These are phyloP conservation scores for Ascosphaera apis DNA, from an alignment of 2,329 filamentous ascomycete genomes.

Conservation along the genomic window DNA sequence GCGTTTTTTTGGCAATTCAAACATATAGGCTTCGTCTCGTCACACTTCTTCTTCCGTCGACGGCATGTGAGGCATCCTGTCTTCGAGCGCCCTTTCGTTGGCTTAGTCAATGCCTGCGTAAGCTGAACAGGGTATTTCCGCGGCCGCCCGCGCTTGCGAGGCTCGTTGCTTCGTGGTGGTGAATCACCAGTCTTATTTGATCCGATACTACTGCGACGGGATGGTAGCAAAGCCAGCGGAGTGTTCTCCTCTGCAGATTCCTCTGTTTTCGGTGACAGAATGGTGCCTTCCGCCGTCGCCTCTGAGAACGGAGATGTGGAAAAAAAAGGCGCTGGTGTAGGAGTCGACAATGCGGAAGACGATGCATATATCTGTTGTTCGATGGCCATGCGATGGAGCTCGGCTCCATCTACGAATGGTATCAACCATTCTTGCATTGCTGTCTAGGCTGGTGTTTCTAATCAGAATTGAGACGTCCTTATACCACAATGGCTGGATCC, in stretches of 20 bases:
- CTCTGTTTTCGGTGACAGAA: conserved; percentile 9
- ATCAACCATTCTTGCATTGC: too few species aligned
- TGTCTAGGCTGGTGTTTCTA: too few species aligned
- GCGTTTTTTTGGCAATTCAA: conserved; percentile 87
- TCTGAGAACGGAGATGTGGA: conserved; percentile 12
- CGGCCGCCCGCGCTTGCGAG: conserved; percentile 52
- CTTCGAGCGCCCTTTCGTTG: conserved; percentile 48
- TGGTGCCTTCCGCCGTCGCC: conserved; percentile 25
- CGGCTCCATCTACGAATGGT: too few species aligned
- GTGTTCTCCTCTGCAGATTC: conserved; percentile 10
- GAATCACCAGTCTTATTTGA: conserved; percentile 6
- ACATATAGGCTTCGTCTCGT: conserved; percentile 20
- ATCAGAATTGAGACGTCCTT: too few species aligned
- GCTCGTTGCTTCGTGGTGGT: conserved; percentile 8
- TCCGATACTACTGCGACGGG: conserved; percentile 10
- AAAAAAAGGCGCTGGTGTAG: too few species aligned
- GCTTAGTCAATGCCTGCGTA: conserved; percentile 40
- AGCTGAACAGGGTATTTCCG: conserved; percentile 51
- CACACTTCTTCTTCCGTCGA: conserved; percentile 37
- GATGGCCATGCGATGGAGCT: too few species aligned
- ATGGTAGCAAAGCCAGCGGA: conserved; percentile 13
- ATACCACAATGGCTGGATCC: too few species aligned
- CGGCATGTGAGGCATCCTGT: conserved; percentile 35
- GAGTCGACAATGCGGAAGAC: too few species aligned
- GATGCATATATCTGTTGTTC: too few species aligned